Base-by-base conservation (phyloP, 2,329 filamentous ascomycete genomes). In the Teratosphaeria destructans region DNA sequence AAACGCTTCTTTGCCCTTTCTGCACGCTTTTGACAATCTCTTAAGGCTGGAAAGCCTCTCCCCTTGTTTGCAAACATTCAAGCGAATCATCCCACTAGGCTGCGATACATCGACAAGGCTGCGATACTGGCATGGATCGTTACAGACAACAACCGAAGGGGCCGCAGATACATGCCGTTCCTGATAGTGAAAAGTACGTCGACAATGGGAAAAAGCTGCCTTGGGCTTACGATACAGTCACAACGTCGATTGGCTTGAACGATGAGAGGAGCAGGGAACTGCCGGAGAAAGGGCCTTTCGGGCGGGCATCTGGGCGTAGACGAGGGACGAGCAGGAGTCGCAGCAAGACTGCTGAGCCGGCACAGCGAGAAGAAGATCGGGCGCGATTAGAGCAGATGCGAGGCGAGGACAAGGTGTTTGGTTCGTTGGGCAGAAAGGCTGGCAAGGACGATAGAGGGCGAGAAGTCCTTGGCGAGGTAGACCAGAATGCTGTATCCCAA, bases 101-200 rank as follows among this genome's bases (percentile, higher is more conserved):
- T 49, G 8, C 43, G 43, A 49, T 49, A 49, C 43, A 5, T 23
- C 11, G n/a, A 23, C 43, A 49, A 8, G 16, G 12, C 12, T 14
- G 37, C 37, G 14, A 14, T n/a, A n/a, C 12, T n/a, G 47, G 27
- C 37, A 60, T 61, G 54, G 57, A 59, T 52, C 61, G 59, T 56
- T 61, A 32, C 66, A 63, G 7, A 67, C 57, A 49, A 52, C 49
- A 35, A 8, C 39, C 53, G 3, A 56, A 66, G 1, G 75, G 74
- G 59, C 86, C 86, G 81, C 84, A 87, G 72, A 83, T 86, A 57
- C 84, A 87, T 71, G 82, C 82, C 35, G 84, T 87, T 11, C 83
- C 84, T 37, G 81, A 82, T 58, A 78, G 82, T 65, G 84, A 86
- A 72, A 81, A 83, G 67, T 82, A 82, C 35, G 76, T 78, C 67